Evolutionary conservation across 225 moss, liverwort and hornwort species (phyloP).

Genomic region (Physcomitrellopsis africana): DNA sequence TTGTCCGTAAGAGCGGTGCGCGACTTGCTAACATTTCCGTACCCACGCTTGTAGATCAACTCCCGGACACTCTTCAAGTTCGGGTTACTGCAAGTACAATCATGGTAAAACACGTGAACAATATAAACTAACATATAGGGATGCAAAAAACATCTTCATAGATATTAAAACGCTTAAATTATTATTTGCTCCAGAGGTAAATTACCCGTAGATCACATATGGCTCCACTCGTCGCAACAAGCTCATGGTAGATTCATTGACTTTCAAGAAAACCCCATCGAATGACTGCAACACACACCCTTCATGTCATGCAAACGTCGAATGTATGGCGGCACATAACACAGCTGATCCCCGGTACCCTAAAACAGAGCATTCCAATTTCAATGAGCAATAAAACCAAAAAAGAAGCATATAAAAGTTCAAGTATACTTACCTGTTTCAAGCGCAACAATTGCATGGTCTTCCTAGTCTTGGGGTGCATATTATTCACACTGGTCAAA

Average conservation of each 20-base stretch:
- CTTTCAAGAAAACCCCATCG: conserved; percentile 71
- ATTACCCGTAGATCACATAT: conserved; percentile 62
- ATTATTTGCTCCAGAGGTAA: background rate
- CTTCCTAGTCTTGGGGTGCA: conserved; percentile 58
- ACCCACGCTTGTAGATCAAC: conserved; percentile 60
- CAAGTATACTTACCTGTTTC: conserved; percentile 29
- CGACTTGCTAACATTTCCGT: conserved; percentile 46
- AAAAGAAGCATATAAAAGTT: background rate
- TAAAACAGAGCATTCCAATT: background rate
- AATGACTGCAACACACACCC: conserved; percentile 34
- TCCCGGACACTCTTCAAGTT: conserved; percentile 56
- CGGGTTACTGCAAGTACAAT: conserved; percentile 37
- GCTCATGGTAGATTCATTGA: conserved; percentile 59
- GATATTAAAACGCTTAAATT: background rate
- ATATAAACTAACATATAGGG: background rate
- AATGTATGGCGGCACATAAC: too few relatives aligned
- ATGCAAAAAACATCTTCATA: background rate
- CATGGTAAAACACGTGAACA: background rate
- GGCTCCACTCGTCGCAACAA: conserved; percentile 69
- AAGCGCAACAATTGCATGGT: conserved; percentile 57
- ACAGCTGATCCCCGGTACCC: background rate
- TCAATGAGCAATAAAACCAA: too few relatives aligned
- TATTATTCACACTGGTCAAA: conserved; percentile 47
- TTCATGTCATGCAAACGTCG: background rate
- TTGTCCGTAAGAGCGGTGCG: conserved; percentile 50